Evolutionary conservation across 345 rosid genomes (phyloP).

Genomic region (Pistacia atlantica): DNA sequence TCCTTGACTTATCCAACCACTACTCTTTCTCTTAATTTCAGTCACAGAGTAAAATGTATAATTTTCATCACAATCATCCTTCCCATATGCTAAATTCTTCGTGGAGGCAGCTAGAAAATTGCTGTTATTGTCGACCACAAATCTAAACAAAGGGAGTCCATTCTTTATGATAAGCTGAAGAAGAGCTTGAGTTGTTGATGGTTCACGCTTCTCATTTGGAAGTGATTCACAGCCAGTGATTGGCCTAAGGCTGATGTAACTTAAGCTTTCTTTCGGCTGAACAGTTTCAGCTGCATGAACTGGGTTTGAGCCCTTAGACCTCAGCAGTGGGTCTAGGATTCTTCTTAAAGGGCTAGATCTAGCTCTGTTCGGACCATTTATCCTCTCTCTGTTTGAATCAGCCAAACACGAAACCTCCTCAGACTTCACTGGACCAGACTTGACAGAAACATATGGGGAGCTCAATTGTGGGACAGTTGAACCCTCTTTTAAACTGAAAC

Average conservation of each 20-base stretch:
- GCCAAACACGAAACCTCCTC: constrained; percentile 37
- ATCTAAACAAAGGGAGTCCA: constrained; percentile 70
- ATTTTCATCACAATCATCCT: constrained; percentile 40
- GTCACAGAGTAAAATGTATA: constrained; percentile 66
- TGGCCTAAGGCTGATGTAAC: constrained; percentile 33
- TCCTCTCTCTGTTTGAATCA: constrained; percentile 43
- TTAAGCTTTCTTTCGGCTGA: constrained; percentile 42
- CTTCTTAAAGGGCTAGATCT: constrained; percentile 80
- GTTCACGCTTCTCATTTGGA: constrained; percentile 37
- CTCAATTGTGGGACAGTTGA: constrained; percentile 46
- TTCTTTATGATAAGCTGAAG: constrained; percentile 62
- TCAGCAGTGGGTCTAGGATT: constrained; percentile 68
- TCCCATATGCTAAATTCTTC: constrained; percentile 45
- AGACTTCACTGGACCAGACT: constrained; percentile 57
- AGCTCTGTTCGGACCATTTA: constrained; percentile 37
- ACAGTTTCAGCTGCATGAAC: constrained; percentile 37
- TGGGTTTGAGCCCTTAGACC: constrained; percentile 42
- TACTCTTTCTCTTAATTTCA: constrained; percentile 65
- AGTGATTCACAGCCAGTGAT: constrained; percentile 23
- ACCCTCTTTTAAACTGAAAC: constrained; percentile 77
- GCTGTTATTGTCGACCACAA: constrained; percentile 53
- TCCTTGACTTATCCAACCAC: constrained; percentile 66
- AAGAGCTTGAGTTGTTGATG: constrained; percentile 51
- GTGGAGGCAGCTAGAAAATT: constrained; percentile 68
- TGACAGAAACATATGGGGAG: constrained; percentile 46